phyloP scores from a whole-genome alignment of 192 early-diverging fungal genomes.

The Coemansia sp. region DNA sequence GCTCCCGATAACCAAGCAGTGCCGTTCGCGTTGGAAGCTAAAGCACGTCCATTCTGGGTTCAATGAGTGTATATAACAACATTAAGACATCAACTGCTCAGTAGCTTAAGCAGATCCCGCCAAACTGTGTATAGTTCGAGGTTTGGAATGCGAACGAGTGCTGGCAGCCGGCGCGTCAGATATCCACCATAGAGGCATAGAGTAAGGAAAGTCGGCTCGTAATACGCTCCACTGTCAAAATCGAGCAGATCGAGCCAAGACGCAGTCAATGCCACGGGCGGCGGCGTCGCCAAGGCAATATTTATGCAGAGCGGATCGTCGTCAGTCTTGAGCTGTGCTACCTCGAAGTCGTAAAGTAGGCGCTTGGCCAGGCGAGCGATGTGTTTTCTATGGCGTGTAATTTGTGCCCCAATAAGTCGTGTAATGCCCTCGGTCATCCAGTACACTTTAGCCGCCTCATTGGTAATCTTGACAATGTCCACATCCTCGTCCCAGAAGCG shows the following conservation, averaged over 20 bases:
- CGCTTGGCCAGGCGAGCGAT: conserved; percentile 7
- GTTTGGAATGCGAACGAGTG: no score
- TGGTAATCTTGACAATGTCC: not conserved
- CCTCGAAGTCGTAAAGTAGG: conserved; percentile 11
- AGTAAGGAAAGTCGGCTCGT: conserved; percentile 15
- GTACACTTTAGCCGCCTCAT: conserved; percentile 8
- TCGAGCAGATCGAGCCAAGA: conserved; percentile 5
- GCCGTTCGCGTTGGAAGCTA: no score
- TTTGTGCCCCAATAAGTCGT: conserved; percentile 13
- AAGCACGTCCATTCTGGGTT: no score
- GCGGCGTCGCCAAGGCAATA: not conserved
- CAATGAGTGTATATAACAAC: no score
- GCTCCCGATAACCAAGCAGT: no score
- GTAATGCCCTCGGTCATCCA: conserved; percentile 24
- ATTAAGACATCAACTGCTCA: no score
- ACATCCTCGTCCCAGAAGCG: not conserved
- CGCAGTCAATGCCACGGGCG: not conserved
- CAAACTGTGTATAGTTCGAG: no score
- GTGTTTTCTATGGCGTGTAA: conserved; percentile 6
- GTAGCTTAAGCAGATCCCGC: no score
- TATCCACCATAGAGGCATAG: conserved; percentile 24
- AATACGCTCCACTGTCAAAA: conserved; percentile 14
- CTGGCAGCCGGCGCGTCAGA: conserved; percentile 8
- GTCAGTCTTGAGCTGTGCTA: not conserved
- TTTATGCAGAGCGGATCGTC: not conserved